phyloP scores from a whole-genome alignment of 1,284 basidiomycete species.

The Tilletia walkeri region DNA sequence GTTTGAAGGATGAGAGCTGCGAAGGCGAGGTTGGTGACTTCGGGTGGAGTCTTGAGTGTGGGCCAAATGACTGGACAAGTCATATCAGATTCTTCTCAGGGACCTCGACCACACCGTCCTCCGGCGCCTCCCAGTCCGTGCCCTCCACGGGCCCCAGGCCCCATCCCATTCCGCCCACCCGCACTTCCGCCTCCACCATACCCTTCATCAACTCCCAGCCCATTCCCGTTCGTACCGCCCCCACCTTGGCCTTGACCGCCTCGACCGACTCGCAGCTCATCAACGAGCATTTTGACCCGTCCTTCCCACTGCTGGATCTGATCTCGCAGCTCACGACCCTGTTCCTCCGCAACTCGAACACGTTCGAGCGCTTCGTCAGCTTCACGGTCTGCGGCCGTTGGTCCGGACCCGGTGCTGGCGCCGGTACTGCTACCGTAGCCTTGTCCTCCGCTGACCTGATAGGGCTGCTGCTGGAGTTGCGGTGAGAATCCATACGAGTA shows the following conservation, averaged over 20 bases:
- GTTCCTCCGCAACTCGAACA: constrained; percentile 7
- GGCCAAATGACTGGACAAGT: too few species aligned
- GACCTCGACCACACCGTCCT: too few species aligned
- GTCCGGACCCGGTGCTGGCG: background rate
- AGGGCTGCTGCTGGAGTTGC: background rate
- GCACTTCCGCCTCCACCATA: background rate
- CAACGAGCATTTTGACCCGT: background rate
- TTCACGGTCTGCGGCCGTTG: background rate
- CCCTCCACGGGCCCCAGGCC: too few species aligned
- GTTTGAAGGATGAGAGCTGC: too few species aligned
- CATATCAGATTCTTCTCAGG: too few species aligned
- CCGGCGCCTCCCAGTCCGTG: too few species aligned
- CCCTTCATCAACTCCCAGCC: background rate
- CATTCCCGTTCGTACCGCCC: background rate
- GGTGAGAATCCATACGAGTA: background rate
- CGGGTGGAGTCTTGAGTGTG: too few species aligned
- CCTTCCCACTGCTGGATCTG: constrained; percentile 17
- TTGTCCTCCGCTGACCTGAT: too few species aligned
- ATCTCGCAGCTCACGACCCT: constrained; percentile 4
- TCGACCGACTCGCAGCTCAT: background rate
- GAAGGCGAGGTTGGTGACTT: too few species aligned
- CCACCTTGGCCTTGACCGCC: too few species aligned
- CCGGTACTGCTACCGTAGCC: background rate
- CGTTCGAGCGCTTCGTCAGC: background rate
- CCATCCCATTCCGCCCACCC: too few species aligned